Evolutionary conservation across 1,284 basidiomycete genomes (phyloP).

Genomic region (Golubevia pallescens): DNA sequence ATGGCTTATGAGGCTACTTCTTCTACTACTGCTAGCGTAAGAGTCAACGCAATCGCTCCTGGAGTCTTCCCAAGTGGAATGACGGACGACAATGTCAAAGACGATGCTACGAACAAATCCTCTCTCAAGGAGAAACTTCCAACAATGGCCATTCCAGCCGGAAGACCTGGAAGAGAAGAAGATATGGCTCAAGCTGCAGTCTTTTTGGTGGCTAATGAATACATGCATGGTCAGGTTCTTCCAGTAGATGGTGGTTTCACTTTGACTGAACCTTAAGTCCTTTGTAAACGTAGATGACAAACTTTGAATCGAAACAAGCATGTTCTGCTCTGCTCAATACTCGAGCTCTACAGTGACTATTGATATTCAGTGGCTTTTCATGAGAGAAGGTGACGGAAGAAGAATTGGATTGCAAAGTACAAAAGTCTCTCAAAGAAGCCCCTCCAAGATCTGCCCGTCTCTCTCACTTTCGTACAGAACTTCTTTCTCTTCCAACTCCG

Average conservation of each 20-base stretch:
- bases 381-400: no score
- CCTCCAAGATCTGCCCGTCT: no score
- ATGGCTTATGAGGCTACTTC: conserved; percentile 30
- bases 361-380: no score
- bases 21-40: conserved; percentile 17
- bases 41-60: conserved; percentile 44
- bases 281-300: no score
- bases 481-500: no score
- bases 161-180: conserved; percentile 37
- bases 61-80: conserved; percentile 42
- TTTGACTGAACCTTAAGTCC: conserved; percentile 30
- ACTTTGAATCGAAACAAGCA: no score
- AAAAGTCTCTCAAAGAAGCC: no score
- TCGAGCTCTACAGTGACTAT: no score
- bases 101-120: conserved; percentile 29
- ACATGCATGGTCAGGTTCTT: conserved; percentile 29
- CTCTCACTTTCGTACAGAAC: no score
- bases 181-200: conserved; percentile 35
- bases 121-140: conserved; percentile 31
- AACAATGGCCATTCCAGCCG: conserved; percentile 26
- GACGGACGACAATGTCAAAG: conserved; percentile 14
- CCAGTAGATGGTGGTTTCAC: conserved; percentile 41
- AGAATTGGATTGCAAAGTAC: no score
- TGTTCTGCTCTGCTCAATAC: no score
- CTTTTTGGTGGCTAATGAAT: conserved; percentile 26